Base-by-base conservation (phyloP, 495 filamentous ascomycete genomes). In the Penicillium mononematosum region DNA sequence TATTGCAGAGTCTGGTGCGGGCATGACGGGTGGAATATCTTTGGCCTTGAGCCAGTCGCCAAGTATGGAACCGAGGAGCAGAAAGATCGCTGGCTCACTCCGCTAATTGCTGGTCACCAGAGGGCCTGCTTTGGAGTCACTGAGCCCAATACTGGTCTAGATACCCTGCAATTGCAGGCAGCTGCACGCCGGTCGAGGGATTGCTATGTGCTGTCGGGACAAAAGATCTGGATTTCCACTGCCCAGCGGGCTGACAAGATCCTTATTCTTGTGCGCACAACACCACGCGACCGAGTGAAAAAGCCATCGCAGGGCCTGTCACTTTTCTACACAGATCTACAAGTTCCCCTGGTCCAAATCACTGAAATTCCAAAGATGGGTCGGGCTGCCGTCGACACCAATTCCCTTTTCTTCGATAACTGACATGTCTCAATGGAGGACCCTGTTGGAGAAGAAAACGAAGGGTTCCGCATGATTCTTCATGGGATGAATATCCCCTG, bases 401-500 rank as follows among this genome's bases (percentile, higher is more conserved):
- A 91, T 63, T 85, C 90, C 63, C 82, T 91, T 0, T 92, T 91
- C 74, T 91, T 91, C 69, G 87, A 90, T 62, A 78, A 83, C 55
- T 91, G 89, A 69, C 56, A 60, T 6, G 80, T 90, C 8, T 78
- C 84, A 0, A 75, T 68, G 1, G 75, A 81, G 43, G 72, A 82
- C 0, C 74, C 86, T 4, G 84, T 91, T 27, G 88, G 88, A 0
- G 58, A 79, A 24, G 87, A 91, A 66, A 80, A 83, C 36, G 75
- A 87, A 52, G 89, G 89, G 8, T 91, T 90, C 75, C 82, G 82
- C 55, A 87, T 88, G 59, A 78, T 92, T 31, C 76, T 91, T 7
- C 88, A 91, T 67, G 88, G 89, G 20, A 88, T 92, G 88, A 91
- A 91, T 55, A 91, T 67, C 88, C 87, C 20, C 78, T 92, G 31